These are phyloP conservation scores for Ganoderma lucidum DNA, from an alignment of 1,284 basidiomycete species.

Conservation along the genomic window DNA sequence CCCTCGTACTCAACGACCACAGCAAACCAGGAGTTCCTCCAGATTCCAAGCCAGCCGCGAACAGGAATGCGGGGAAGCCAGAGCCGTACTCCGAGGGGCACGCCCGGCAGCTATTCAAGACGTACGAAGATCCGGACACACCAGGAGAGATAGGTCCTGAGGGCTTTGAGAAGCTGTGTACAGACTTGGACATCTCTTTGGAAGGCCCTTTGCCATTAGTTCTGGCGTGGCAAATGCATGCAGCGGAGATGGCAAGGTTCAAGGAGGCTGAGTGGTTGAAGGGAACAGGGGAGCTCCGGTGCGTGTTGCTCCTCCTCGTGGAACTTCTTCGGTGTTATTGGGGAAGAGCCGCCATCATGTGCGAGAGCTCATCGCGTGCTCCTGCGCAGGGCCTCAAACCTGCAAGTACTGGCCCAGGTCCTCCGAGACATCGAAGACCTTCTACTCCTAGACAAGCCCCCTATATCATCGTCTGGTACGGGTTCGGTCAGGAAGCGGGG, in stretches of 20 bases:
- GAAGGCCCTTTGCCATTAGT: conserved; percentile 76
- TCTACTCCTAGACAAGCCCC: conserved; percentile 58
- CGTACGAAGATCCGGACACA: conserved; percentile 69
- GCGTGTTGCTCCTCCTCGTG: conserved; percentile 35
- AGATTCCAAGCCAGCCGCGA: conserved; percentile 19
- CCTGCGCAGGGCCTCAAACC: conserved; percentile 61
- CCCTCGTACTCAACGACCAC: conserved; percentile 11
- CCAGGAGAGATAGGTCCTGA: conserved; percentile 67
- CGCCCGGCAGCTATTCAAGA: conserved; percentile 63
- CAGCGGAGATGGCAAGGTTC: conserved; percentile 75
- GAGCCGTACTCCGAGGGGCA: conserved; percentile 59
- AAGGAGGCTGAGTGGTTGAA: conserved; percentile 71
- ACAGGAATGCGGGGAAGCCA: conserved; percentile 33
- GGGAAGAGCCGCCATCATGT: neutral
- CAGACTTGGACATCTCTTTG: conserved; percentile 68
- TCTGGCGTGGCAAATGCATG: conserved; percentile 74
- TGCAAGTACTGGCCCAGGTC: conserved; percentile 55
- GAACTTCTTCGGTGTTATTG: neutral
- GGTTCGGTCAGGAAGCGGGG: conserved; percentile 47
- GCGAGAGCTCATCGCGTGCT: neutral
- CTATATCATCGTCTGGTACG: conserved; percentile 34
- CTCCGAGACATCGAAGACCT: conserved; percentile 69
- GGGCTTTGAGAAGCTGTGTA: conserved; percentile 72
- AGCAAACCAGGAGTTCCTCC: conserved; percentile 22
- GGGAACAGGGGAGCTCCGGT: conserved; percentile 66